phyloP scores from a whole-genome alignment of 2,329 filamentous ascomycete species.

The Colletotrichum somersetense region DNA sequence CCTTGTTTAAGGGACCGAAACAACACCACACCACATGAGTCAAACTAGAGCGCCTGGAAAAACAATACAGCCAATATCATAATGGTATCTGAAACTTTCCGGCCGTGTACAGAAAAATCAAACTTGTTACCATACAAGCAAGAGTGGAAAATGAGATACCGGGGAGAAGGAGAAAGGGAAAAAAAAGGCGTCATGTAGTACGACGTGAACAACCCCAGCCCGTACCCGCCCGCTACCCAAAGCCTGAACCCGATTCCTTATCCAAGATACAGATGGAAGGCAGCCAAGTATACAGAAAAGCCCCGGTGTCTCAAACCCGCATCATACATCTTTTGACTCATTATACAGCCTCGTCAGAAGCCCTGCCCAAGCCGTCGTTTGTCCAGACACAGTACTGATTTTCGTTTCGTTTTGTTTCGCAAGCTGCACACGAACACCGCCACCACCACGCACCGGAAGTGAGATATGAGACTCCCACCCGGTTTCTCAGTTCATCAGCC shows the following conservation, averaged over 20 bases:
- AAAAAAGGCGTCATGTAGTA: constrained; percentile 21
- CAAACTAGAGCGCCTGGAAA: neutral
- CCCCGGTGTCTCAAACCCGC: constrained; percentile 30
- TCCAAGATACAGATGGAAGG: neutral
- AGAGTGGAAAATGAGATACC: neutral
- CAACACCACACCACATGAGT: too few species aligned
- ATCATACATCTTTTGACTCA: constrained; percentile 31
- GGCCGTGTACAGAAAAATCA: constrained; percentile 2
- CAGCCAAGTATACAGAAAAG: constrained; percentile 16
- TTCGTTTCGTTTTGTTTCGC: neutral
- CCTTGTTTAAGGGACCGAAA: neutral
- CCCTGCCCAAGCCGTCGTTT: constrained; percentile 1
- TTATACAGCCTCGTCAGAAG: constrained; percentile 25
- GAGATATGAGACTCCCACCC: neutral
- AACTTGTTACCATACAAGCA: constrained; percentile 8
- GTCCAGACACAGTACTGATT: constrained; percentile 7
- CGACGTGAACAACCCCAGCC: constrained; percentile 7
- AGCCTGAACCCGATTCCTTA: constrained; percentile 23
- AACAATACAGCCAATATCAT: neutral
- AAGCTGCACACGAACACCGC: neutral
- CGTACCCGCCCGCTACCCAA: constrained; percentile 6
- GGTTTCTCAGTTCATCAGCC: constrained; percentile 36
- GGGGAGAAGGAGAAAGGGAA: neutral
- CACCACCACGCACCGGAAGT: neutral
- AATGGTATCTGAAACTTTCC: constrained; percentile 12